Evolutionary conservation across 495 filamentous ascomycete species (phyloP).

Genomic region (Amphirosellinia nigrospora): DNA sequence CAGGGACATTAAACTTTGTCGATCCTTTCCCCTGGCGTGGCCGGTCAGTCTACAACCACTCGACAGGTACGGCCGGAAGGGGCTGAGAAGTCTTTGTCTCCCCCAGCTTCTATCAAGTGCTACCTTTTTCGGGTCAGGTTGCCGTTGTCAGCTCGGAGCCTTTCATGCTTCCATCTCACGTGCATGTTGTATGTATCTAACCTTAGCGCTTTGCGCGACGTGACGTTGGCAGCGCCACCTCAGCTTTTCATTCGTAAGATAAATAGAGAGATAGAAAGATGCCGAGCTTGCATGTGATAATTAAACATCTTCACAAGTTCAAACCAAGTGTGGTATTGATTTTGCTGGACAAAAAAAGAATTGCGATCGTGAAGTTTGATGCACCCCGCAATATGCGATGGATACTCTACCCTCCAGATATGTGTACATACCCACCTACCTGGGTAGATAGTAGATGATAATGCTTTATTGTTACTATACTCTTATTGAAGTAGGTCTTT

Average conservation of each 20-base stretch:
- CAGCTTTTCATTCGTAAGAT: not conserved
- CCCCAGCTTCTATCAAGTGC: not conserved
- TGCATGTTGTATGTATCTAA: constrained; percentile 8
- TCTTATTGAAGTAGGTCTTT: not conserved
- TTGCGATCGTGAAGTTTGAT: not conserved
- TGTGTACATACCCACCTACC: not conserved
- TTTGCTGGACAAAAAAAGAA: not conserved
- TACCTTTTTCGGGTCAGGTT: not conserved
- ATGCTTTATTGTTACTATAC: not conserved
- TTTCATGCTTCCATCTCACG: constrained; percentile 1
- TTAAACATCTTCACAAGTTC: not conserved
- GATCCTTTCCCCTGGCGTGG: not conserved
- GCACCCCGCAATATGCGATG: not conserved
- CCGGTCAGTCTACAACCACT: not conserved
- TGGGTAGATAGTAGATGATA: not conserved
- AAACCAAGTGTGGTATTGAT: not conserved
- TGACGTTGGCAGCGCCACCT: constrained; percentile 10
- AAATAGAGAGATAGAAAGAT: not conserved
- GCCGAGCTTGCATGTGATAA: constrained; percentile 23
- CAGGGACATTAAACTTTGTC: not conserved
- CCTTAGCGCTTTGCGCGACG: constrained; percentile 6
- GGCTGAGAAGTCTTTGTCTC: not conserved
- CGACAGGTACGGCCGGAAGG: not conserved
- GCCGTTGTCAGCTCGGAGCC: not conserved
- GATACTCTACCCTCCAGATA: not conserved